Conservation (phyloP, 768 basidiomycete species). For the Suillus plorans region DNA sequence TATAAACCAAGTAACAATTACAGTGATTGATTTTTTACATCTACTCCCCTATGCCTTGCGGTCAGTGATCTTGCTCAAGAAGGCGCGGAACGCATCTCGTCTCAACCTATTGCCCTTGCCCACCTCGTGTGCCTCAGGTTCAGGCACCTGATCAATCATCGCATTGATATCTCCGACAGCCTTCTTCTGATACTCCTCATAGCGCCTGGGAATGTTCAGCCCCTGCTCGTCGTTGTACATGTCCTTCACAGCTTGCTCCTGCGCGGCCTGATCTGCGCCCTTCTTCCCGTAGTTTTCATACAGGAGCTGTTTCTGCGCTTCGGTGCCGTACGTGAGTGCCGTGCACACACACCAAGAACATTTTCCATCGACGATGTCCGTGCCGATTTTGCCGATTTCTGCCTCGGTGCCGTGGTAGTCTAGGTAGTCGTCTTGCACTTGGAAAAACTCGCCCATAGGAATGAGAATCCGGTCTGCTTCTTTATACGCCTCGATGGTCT, state of each 20-base stretch:
- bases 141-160: conserved; percentile 74
- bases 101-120: conserved; percentile 46
- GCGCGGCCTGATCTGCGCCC: conserved; percentile 35
- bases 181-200: conserved; percentile 72
- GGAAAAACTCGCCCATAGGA: conserved; percentile 97
- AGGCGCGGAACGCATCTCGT: conserved; percentile 76
- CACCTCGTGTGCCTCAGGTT: conserved; percentile 41
- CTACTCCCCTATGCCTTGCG: conserved; percentile 36
- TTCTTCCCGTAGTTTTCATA: conserved; percentile 70
- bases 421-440: conserved; percentile 96
- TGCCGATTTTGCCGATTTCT: conserved; percentile 94
- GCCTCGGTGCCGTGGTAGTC: conserved; percentile 91
- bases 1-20: background rate
- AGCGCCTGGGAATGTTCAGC: conserved; percentile 45
- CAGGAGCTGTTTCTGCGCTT: conserved; percentile 57
- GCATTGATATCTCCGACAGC: conserved; percentile 41
- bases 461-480: conserved; percentile 79
- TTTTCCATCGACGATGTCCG: conserved; percentile 98
- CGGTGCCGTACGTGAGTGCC: conserved; percentile 60
- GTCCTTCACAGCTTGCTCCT: conserved; percentile 60
- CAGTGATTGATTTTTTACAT: background rate
- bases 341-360: conserved; percentile 96
- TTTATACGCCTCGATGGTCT: conserved; percentile 60
- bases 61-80: conserved; percentile 75
- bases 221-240: conserved; percentile 68